Evolutionary conservation across 257 asterid genomes (phyloP).

Genomic region (Ilex aquifolium): DNA sequence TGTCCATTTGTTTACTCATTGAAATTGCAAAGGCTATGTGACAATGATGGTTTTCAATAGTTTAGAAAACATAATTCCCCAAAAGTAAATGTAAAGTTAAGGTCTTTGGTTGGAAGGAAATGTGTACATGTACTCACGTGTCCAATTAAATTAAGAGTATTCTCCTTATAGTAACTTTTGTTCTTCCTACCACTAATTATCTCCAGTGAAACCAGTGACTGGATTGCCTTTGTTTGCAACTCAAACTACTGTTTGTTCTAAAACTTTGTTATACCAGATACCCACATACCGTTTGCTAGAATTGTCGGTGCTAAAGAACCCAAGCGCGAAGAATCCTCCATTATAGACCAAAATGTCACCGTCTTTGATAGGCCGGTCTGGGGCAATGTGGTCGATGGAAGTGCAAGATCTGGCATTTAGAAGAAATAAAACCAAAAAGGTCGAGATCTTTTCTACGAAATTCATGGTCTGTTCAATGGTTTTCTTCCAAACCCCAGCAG

Average conservation of each 20-base stretch:
- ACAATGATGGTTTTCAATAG: slow-evolving; percentile 27
- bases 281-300: slow-evolving; percentile 25
- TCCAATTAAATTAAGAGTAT: too few relatives aligned
- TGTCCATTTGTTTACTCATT: too few relatives aligned
- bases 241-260: too few relatives aligned
- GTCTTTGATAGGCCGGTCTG: slow-evolving; percentile 25
- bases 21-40: neutral
- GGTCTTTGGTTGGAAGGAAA: too few relatives aligned
- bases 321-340: slow-evolving; percentile 5
- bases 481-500: too few relatives aligned
- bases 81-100: too few relatives aligned
- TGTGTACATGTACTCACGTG: too few relatives aligned
- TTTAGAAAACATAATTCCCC: slow-evolving; percentile 32
- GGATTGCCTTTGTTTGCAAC: too few relatives aligned
- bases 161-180: too few relatives aligned
- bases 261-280: slow-evolving; percentile 38
- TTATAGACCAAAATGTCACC: slow-evolving; percentile 13
- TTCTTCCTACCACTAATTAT: too few relatives aligned
- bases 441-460: slow-evolving; percentile 4
- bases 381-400: slow-evolving; percentile 22
- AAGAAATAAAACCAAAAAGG: slow-evolving; percentile 8
- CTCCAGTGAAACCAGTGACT: too few relatives aligned
- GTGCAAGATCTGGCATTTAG: slow-evolving; percentile 8
- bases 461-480: too few relatives aligned
- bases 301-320: slow-evolving; percentile 26